phyloP scores from a whole-genome alignment of 257 asterid species.

The Eucommia ulmoides region DNA sequence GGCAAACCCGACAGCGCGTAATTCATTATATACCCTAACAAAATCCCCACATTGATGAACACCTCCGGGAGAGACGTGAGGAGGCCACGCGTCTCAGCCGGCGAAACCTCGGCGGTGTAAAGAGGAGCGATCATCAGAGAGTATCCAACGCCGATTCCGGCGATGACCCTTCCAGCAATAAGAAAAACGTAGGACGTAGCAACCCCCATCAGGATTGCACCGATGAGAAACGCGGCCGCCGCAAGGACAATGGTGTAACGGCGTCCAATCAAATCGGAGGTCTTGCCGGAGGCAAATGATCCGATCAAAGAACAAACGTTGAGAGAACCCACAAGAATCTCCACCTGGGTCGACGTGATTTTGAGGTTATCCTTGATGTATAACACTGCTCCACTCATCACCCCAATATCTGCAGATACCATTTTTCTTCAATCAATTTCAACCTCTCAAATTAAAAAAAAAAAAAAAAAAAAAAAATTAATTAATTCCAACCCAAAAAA shows the following conservation, averaged over 20 bases:
- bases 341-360: slow-evolving; percentile 42
- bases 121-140: slow-evolving; percentile 85
- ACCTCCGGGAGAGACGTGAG: slow-evolving; percentile 78
- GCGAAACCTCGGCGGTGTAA: slow-evolving; percentile 70
- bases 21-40: slow-evolving; percentile 52
- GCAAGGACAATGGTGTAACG: slow-evolving; percentile 75
- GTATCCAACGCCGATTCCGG: slow-evolving; percentile 76
- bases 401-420: slow-evolving; percentile 52
- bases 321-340: slow-evolving; percentile 55
- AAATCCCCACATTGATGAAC: slow-evolving; percentile 63
- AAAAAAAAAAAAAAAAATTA: background rate
- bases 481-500: background rate
- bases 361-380: slow-evolving; percentile 50
- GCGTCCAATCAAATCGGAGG: slow-evolving; percentile 71
- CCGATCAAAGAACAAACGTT: slow-evolving; percentile 61
- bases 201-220: slow-evolving; percentile 64
- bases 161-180: slow-evolving; percentile 52
- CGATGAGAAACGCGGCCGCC: slow-evolving; percentile 50
- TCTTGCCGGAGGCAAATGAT: slow-evolving; percentile 66
- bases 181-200: slow-evolving; percentile 61
- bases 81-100: slow-evolving; percentile 64
- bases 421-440: background rate
- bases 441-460: background rate
- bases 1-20: slow-evolving; percentile 40
- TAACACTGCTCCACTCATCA: slow-evolving; percentile 72